A percentile compares a stretch with the other conserved stretches of the same genome.
Evolutionary conservation across 139 green algal species (phyloP).

Genomic region (Haematococcus lacustris): DNA sequence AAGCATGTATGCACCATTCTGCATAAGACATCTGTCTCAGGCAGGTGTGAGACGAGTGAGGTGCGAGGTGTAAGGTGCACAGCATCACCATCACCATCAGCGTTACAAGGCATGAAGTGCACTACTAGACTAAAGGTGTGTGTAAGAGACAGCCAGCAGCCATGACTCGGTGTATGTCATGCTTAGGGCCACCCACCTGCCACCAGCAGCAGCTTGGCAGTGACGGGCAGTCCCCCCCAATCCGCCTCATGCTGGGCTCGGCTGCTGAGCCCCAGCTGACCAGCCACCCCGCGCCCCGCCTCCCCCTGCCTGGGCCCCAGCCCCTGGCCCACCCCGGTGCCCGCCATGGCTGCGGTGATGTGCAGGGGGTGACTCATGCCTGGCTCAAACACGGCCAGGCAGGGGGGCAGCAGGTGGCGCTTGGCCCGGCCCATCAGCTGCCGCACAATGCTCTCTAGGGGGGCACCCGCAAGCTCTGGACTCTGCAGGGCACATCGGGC

Average conservation of each 20-base stretch:
- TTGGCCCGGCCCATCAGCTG: too few relatives aligned
- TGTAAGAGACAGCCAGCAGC: not conserved
- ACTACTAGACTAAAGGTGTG: not conserved
- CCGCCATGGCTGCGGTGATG: too few relatives aligned
- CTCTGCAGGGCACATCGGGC: too few relatives aligned
- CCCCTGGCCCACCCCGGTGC: too few relatives aligned
- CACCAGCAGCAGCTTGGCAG: slow-evolving; percentile 4
- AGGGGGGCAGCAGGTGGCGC: too few relatives aligned
- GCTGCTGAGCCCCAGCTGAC: too few relatives aligned
- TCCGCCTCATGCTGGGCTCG: not conserved
- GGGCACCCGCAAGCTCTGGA: too few relatives aligned
- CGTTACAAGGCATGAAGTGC: not conserved
- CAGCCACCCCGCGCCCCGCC: too few relatives aligned
- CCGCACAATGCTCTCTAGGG: too few relatives aligned
- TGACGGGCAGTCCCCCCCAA: not conserved
- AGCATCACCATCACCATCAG: not conserved
- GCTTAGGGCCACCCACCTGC: slow-evolving; percentile 4
- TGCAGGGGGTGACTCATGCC: too few relatives aligned
- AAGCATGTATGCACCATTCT: not conserved
- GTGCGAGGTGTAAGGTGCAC: not conserved
- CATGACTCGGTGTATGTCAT: not conserved
- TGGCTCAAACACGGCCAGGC: too few relatives aligned
- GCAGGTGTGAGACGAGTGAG: not conserved
- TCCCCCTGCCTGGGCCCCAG: too few relatives aligned
- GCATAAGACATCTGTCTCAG: not conserved